Evolutionary conservation across 2,329 filamentous ascomycete species (phyloP), one percentile per base, ranked within the genome.

Genomic region (Didymosphaeria variabile): DNA sequence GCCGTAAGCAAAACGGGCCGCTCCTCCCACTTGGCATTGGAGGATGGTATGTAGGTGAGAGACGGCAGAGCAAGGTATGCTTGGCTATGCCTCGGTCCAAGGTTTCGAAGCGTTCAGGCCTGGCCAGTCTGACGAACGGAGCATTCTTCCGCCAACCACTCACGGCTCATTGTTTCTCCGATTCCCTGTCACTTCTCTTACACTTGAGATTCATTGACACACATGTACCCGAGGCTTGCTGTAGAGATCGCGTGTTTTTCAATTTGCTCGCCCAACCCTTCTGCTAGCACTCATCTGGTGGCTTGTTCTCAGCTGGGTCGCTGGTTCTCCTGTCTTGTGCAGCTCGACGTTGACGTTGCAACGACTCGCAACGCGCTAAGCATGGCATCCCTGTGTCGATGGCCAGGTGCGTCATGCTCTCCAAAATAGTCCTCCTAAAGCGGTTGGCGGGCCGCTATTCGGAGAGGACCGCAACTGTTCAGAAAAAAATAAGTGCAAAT

Each of bases 121-220:
- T 26, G 32, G 57, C 64, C 19, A 32, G 36, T 40, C 61, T 58
- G 55, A 58, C 17, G 54, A 60, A 60, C 49, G 62, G 62, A 56
- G 58, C 34, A 7, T 40, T 36, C 36, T 34, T 10, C 17, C 3
- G 15, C 17, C 50, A 52, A 51, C 63, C 64, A 68, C 34, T 66
- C 60, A 65, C 59, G 60, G 60, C 59, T 50, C 50, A 42, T 53
- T 15, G 13, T 63, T 62, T n/a, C 60, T 62, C 62, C 59, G 62
- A 59, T 44, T 53, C 59, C 66, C 63, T 65, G 65, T 59, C 38
- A 36, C 17, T 55, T 42, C 52, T 46, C 38, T 32, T 55, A 55
- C 38, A 46, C 23, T 52, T 32, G 42, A 34, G 21, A 12, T 19
- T 23, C 38, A 45, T 45, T 19, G 26, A 40, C 38, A 26, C 26